Evolutionary conservation across 495 filamentous ascomycete genomes (phyloP).

Genomic region (Bacidia gigantensis): DNA sequence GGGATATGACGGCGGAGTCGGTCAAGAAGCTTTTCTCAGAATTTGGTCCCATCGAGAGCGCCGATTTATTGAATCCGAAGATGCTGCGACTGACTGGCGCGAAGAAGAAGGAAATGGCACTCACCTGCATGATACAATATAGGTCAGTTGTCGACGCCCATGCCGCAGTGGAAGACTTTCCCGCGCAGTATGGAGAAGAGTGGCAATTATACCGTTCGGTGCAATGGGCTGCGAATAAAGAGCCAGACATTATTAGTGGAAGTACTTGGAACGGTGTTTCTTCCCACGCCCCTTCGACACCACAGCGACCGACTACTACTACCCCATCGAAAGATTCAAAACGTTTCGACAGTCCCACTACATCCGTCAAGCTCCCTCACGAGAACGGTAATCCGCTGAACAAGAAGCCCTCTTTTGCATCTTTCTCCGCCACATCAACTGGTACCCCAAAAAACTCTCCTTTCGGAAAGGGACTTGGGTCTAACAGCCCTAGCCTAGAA

Average conservation of each 20-base stretch:
- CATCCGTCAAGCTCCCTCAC: slow-evolving; percentile 3
- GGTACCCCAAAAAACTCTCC: slow-evolving; percentile 22
- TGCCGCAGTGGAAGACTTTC: slow-evolving; percentile 41
- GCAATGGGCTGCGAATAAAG: slow-evolving; percentile 39
- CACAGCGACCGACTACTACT: neutral
- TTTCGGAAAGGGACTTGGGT: slow-evolving; percentile 19
- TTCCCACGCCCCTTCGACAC: neutral
- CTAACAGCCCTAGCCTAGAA: slow-evolving; percentile 37
- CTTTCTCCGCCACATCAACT: slow-evolving; percentile 30
- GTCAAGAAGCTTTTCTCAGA: slow-evolving; percentile 33
- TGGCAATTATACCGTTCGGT: slow-evolving; percentile 40
- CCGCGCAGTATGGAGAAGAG: slow-evolving; percentile 29
- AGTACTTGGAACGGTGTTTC: slow-evolving; percentile 5
- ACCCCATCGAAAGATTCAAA: slow-evolving; percentile 10
- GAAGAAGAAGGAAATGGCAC: slow-evolving; percentile 40
- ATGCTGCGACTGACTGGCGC: slow-evolving; percentile 35
- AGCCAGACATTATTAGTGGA: slow-evolving; percentile 29
- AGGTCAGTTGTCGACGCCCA: slow-evolving; percentile 46
- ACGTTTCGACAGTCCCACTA: neutral
- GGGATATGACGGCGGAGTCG: slow-evolving; percentile 31
- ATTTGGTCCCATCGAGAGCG: slow-evolving; percentile 44
- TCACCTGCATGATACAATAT: slow-evolving; percentile 43
- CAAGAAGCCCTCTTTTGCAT: slow-evolving; percentile 36
- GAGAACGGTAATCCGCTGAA: slow-evolving; percentile 12
- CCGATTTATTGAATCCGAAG: slow-evolving; percentile 41